These are phyloP conservation scores for Nicotiana noctiflora DNA, from an alignment of 257 asterid species.

Conservation along the genomic window DNA sequence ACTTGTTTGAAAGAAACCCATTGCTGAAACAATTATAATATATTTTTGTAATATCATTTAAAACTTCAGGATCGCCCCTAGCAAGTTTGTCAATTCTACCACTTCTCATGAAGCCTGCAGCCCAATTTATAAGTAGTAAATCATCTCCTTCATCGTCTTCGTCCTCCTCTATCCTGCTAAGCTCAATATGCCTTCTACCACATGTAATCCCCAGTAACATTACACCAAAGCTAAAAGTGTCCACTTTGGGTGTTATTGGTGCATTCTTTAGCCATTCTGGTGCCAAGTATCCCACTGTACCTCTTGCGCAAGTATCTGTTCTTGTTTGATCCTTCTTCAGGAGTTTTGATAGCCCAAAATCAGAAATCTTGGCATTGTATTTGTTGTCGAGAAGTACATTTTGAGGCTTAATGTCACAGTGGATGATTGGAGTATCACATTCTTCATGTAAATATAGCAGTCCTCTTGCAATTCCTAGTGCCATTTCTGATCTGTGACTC, in stretches of 20 bases:
- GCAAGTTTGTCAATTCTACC: slow-evolving; percentile 5
- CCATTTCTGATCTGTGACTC: slow-evolving; percentile 9
- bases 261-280: slow-evolving; percentile 17
- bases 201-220: slow-evolving; percentile 11
- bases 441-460: slow-evolving; percentile 16
- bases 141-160: slow-evolving; percentile 4
- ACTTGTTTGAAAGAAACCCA: slow-evolving; percentile 52
- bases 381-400: slow-evolving; percentile 13
- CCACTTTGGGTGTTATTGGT: slow-evolving; percentile 5
- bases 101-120: neutral
- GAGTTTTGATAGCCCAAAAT: slow-evolving; percentile 19
- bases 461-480: slow-evolving; percentile 16
- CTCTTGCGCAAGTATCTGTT: slow-evolving; percentile 11
- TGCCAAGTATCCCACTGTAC: slow-evolving; percentile 20
- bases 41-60: slow-evolving; percentile 7
- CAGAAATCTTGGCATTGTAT: slow-evolving; percentile 13
- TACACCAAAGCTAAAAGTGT: slow-evolving; percentile 10
- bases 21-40: slow-evolving; percentile 16
- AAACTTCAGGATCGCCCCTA: slow-evolving; percentile 1
- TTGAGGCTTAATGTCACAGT: slow-evolving; percentile 14
- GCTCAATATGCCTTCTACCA: slow-evolving; percentile 5
- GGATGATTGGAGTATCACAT: slow-evolving; percentile 18
- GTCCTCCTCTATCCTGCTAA: neutral
- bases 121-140: slow-evolving; percentile 13
- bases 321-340: slow-evolving; percentile 9